These are phyloP conservation scores for Thecaphora thlaspeos DNA, from an alignment of 1,284 basidiomycete genomes.

Conservation along the genomic window DNA sequence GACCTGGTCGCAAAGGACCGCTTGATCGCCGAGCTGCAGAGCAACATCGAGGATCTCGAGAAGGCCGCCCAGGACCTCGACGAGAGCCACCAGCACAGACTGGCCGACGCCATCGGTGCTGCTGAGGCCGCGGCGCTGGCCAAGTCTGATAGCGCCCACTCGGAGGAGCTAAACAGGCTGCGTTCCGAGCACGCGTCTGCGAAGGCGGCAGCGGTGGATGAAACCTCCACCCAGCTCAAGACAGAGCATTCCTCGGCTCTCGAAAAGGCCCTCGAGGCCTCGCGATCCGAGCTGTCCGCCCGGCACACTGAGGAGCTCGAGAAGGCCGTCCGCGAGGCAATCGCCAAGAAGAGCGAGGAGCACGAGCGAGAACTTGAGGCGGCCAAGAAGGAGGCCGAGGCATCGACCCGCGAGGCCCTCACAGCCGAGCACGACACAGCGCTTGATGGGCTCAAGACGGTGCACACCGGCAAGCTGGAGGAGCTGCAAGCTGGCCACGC, in stretches of 20 bases:
- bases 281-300: conserved; percentile 23
- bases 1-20: not conserved
- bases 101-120: conserved; percentile 36
- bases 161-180: conserved; percentile 7
- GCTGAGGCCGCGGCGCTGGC: conserved; percentile 25
- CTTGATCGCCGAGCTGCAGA: conserved; percentile 8
- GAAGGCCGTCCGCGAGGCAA: conserved; percentile 12
- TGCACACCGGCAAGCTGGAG: conserved; percentile 16
- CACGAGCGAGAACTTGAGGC: conserved; percentile 14
- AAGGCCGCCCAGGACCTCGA: conserved; percentile 13
- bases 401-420: conserved; percentile 11
- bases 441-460: conserved; percentile 10
- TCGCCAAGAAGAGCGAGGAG: conserved; percentile 17
- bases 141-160: conserved; percentile 12
- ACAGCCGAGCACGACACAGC: conserved; percentile 18
- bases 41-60: conserved; percentile 8
- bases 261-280: conserved; percentile 20
- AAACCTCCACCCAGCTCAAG: conserved; percentile 15
- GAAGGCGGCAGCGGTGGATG: conserved; percentile 7
- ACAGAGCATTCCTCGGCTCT: conserved; percentile 24
- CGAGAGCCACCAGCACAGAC: not conserved
- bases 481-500: not conserved
- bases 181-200: conserved; percentile 1
- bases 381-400: conserved; percentile 19
- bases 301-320: conserved; percentile 23